Base-by-base conservation (phyloP, 1,284 basidiomycete species). In the Abortiporus biennis region DNA sequence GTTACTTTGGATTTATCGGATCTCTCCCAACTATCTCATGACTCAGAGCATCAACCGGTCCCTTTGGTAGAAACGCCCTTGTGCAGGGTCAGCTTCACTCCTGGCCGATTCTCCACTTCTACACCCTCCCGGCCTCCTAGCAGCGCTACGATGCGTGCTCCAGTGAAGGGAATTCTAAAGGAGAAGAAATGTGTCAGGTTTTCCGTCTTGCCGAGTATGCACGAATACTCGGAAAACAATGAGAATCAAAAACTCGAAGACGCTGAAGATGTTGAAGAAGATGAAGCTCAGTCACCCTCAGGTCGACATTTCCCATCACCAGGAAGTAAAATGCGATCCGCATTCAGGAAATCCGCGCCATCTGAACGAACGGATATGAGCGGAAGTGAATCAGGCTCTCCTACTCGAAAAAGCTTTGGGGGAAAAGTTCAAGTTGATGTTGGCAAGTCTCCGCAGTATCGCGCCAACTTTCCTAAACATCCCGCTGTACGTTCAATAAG, bases 111-210 rank as follows among this genome's bases (percentile, higher is more conserved):
- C 32, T 21, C 32, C 4, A 34, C 49, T 5, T 49, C 40, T 33
- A 52, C 49, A 8, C 49, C 52, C 3, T 43, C 46, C 17, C 53
- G 54, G 3, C 53, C 57, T 3, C 16, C 43, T 17, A 56, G 54
- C 47, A 56, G 51, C 32, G 51, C 48, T 1, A 55, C 52, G 20
- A 43, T 54, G 43, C 50, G 48, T 9, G 16, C 38, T 36, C 62
- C 57, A 3, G 48, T 54, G 4, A 55, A 53, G n/a, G 57, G 62
- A 13, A 65, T 65, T 39, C 56, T 65, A 32, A 65, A 65, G 47
- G 57, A 50, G 45, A 58, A 54, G 52, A 65, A 65, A 56, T 59
- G 56, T 39, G 63, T 65, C 21, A 55, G 62, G 21, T 64, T 65
- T 46, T 62, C 62, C 2, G 47, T 55, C 12, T 47, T 59, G 24